Percentiles rank a stretch among this genome's conserved stretches.
Evolutionary conservation across 495 filamentous ascomycete genomes (phyloP).

Genomic region (Mytilinidion resinicola): DNA sequence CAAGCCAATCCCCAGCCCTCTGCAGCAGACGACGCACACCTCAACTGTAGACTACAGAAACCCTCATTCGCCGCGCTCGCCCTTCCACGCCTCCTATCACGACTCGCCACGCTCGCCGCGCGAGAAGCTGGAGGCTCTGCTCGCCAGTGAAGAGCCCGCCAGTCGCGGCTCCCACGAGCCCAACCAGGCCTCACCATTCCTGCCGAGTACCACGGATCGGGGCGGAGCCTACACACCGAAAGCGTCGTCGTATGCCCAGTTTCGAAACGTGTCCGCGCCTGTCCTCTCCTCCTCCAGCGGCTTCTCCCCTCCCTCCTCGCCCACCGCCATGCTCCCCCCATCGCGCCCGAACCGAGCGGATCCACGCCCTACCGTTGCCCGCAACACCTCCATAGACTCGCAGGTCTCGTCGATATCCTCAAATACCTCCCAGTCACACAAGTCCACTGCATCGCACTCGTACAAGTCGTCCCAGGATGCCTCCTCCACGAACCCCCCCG

Average conservation of each 20-base stretch:
- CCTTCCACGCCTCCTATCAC: constrained; percentile 6
- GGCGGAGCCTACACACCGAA: constrained; percentile 8
- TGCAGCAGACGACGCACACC: constrained; percentile 7
- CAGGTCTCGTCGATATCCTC: constrained; percentile 81
- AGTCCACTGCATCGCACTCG: constrained; percentile 46
- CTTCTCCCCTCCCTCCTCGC: constrained; percentile 29
- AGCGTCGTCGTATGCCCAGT: constrained; percentile 24
- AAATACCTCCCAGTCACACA: constrained; percentile 51
- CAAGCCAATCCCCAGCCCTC: constrained; percentile 19
- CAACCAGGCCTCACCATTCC: constrained; percentile 10
- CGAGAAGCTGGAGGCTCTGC: constrained; percentile 30
- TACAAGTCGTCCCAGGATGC: constrained; percentile 50
- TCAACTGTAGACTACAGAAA: constrained; percentile 1
- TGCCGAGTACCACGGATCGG: constrained; percentile 4
- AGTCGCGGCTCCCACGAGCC: constrained; percentile 6
- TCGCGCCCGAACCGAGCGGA: constrained; percentile 28
- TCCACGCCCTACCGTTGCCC: constrained; percentile 47
- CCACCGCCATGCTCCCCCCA: constrained; percentile 27
- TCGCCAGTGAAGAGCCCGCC: constrained; percentile 24
- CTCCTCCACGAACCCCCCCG: constrained; percentile 26
- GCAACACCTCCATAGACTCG: constrained; percentile 92
- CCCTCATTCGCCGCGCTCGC: constrained; percentile 10
- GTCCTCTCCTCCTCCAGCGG: constrained; percentile 24
- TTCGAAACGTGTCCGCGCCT: constrained; percentile 34
- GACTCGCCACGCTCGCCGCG: constrained; percentile 31